Percentiles rank a stretch among this genome's conserved stretches.
Evolutionary conservation across 2,329 filamentous ascomycete genomes (phyloP).

Genomic region (Penicillium sp.): DNA sequence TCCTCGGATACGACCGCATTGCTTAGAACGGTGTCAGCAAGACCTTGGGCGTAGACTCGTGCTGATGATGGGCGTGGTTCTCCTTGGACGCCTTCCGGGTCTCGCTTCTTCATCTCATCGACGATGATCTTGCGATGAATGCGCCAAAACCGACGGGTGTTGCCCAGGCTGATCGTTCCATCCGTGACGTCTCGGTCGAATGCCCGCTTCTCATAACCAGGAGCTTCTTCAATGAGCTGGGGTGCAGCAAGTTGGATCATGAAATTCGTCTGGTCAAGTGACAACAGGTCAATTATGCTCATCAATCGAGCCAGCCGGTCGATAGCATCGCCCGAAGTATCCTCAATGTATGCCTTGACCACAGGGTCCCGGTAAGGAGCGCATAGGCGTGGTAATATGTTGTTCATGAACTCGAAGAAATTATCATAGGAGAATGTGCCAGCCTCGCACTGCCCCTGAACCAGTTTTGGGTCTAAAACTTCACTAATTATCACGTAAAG

Average conservation of each 20-base stretch:
- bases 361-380: constrained; percentile 55
- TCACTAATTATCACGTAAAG: constrained; percentile 55
- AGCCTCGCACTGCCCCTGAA: constrained; percentile 50
- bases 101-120: constrained; percentile 45
- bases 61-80: constrained; percentile 29
- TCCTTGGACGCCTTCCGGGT: constrained; percentile 31
- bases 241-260: constrained; percentile 54
- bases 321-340: constrained; percentile 49
- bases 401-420: constrained; percentile 57
- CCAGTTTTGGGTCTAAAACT: constrained; percentile 50
- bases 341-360: constrained; percentile 48
- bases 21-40: constrained; percentile 51
- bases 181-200: constrained; percentile 50
- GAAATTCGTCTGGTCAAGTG: constrained; percentile 58
- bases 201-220: constrained; percentile 53
- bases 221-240: constrained; percentile 52
- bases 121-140: constrained; percentile 32
- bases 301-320: constrained; percentile 56
- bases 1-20: constrained; percentile 45
- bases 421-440: constrained; percentile 56
- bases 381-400: constrained; percentile 55
- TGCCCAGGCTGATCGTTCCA: constrained; percentile 44
- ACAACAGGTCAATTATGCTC: constrained; percentile 54
- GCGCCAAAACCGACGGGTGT: constrained; percentile 50
- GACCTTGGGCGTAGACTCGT: constrained; percentile 51